phyloP scores from a whole-genome alignment of 2,329 filamentous ascomycete species.

The Diaporthe sp. region DNA sequence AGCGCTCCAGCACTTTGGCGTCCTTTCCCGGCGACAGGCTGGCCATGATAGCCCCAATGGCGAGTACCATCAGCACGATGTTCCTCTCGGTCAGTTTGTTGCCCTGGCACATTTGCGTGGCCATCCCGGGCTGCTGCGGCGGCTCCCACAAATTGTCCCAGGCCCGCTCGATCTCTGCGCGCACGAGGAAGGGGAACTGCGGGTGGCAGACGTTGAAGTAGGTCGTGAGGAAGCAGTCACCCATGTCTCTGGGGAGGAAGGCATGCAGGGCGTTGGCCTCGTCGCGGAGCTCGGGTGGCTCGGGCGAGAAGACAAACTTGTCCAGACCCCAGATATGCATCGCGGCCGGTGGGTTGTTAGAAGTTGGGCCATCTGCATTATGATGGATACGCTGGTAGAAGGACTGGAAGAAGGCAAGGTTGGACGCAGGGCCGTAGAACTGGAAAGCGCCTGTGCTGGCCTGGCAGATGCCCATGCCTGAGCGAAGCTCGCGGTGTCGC shows the following conservation, averaged over 20 bases:
- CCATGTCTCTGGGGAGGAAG: neutral
- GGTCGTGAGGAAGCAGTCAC: slow-evolving; percentile 3
- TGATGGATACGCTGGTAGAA: slow-evolving; percentile 13
- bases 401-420: neutral
- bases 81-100: slow-evolving; percentile 3
- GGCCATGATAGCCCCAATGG: slow-evolving; percentile 12
- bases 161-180: slow-evolving; percentile 2
- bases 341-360: neutral
- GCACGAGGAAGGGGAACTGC: neutral
- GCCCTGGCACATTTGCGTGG: neutral
- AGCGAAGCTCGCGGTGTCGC: neutral
- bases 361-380: neutral
- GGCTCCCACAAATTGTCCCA: slow-evolving; percentile 8
- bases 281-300: neutral
- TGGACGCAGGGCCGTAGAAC: neutral
- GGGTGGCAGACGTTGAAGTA: slow-evolving; percentile 18
- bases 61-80: slow-evolving; percentile 12
- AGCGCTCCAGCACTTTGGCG: slow-evolving; percentile 1
- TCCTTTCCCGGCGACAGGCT: neutral
- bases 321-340: slow-evolving; percentile 7
- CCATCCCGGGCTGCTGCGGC: neutral
- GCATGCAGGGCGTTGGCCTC: neutral
- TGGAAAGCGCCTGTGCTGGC: neutral
- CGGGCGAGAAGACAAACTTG: slow-evolving; percentile 1
- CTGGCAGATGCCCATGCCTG: slow-evolving; percentile 13